phyloP scores from a whole-genome alignment of 73 alveolate species.

The Durusdinium trenchii region DNA sequence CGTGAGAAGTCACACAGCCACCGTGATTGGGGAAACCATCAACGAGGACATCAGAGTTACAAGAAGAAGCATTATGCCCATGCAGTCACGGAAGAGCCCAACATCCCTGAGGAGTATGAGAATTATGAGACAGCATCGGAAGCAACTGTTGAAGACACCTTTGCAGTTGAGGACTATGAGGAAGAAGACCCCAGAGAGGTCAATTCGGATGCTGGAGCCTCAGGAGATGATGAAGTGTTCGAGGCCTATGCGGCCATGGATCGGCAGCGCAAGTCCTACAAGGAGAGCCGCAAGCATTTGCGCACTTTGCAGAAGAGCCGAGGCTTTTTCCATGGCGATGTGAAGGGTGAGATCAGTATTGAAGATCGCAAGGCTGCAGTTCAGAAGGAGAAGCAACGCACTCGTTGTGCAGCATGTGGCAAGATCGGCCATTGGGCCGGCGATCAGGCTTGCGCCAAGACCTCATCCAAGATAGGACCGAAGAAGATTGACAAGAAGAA shows the following conservation, averaged over 20 bases:
- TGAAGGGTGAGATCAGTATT: no score
- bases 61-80: no score
- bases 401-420: background rate
- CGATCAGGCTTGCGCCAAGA: background rate
- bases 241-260: conserved; percentile 34
- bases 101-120: no score
- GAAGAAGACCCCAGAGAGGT: background rate
- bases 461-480: background rate
- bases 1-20: background rate
- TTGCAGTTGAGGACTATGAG: background rate
- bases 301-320: conserved; percentile 3
- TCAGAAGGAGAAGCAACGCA: background rate
- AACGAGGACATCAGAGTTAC: no score
- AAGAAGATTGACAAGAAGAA: background rate
- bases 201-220: conserved; percentile 25
- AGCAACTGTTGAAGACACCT: background rate
- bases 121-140: background rate
- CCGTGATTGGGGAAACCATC: background rate
- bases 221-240: background rate
- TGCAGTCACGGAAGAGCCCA: no score
- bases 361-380: background rate
- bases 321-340: background rate
- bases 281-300: background rate
- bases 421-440: conserved; percentile 32
- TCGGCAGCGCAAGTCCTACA: background rate